Evolutionary conservation across 1,284 basidiomycete genomes (phyloP).

Genomic region (Stygiomarasmius scandens): DNA sequence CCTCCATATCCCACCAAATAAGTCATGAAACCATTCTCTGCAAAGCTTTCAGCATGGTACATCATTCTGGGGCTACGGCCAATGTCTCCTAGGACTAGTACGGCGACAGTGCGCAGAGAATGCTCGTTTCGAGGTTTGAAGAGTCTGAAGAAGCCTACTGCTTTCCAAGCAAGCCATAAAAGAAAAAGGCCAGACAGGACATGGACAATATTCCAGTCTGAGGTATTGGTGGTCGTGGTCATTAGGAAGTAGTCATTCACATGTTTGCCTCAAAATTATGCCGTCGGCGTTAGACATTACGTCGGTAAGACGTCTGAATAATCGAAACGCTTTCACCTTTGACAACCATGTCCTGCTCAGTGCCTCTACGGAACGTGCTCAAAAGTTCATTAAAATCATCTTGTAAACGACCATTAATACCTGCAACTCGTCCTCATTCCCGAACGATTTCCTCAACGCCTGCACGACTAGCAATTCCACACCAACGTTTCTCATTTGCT

Average conservation of each 20-base stretch:
- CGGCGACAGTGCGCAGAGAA: constrained; percentile 70
- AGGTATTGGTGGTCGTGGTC: background rate
- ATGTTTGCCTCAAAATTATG: background rate
- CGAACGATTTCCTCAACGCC: constrained; percentile 3
- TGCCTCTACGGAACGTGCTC: background rate
- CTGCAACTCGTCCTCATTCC: background rate
- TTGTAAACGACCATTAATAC: background rate
- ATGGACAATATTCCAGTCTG: constrained; percentile 17
- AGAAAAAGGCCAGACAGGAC: constrained; percentile 19
- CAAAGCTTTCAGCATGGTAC: constrained; percentile 95
- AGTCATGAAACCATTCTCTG: constrained; percentile 79
- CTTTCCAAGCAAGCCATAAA: constrained; percentile 32
- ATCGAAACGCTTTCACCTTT: background rate
- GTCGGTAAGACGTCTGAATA: constrained; percentile 8
- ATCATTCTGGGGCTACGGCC: constrained; percentile 97
- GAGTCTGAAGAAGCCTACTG: constrained; percentile 31
- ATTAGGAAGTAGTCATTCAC: background rate
- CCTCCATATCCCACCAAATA: constrained; percentile 88
- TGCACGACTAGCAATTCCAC: background rate
- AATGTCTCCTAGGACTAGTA: constrained; percentile 95
- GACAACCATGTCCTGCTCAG: background rate
- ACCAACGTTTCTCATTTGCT: constrained; percentile 9
- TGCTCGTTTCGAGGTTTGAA: constrained; percentile 39
- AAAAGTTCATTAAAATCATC: background rate
- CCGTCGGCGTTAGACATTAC: background rate